Percentiles rank a stretch among this genome's conserved stretches.
Conservation (phyloP, 176 grass and related monocot species). For the Pharus latifolius region DNA sequence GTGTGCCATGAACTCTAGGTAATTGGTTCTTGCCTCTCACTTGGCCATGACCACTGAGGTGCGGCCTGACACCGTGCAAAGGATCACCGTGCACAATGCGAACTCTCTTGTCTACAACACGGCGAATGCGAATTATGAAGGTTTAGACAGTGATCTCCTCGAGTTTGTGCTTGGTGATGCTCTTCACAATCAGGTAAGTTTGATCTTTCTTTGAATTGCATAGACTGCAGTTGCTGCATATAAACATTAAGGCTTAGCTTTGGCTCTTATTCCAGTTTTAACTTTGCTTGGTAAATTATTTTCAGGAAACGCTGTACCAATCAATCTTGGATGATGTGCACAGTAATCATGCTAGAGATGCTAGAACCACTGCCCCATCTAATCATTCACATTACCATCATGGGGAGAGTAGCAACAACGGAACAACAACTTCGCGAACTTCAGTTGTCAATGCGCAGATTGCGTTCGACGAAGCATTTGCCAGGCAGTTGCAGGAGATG, state of each 20-base stretch:
- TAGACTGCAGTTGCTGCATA: too few species aligned
- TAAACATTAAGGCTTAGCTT: too few species aligned
- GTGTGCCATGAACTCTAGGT: constrained; percentile 26
- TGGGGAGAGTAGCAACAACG: constrained; percentile 22
- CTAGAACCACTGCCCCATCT: background rate
- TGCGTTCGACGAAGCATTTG: constrained; percentile 32
- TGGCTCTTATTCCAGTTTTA: too few species aligned
- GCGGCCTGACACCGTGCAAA: constrained; percentile 28
- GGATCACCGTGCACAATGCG: constrained; percentile 45
- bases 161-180: constrained; percentile 22
- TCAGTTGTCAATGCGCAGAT: constrained; percentile 31
- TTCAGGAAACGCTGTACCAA: constrained; percentile 32
- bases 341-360: constrained; percentile 4
- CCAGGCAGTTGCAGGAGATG: constrained; percentile 46
- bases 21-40: constrained; percentile 4
- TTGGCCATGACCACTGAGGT: constrained; percentile 43
- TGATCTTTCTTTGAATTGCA: too few species aligned
- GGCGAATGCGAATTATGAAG: constrained; percentile 13
- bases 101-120: constrained; percentile 19
- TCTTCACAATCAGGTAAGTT: constrained; percentile 47
- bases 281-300: background rate
- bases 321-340: constrained; percentile 13
- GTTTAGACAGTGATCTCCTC: constrained; percentile 2
- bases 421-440: background rate
- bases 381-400: constrained; percentile 7